Evolutionary conservation across 371 early-diverging fungal species (phyloP).

Genomic region (Actinomortierella ambigua): DNA sequence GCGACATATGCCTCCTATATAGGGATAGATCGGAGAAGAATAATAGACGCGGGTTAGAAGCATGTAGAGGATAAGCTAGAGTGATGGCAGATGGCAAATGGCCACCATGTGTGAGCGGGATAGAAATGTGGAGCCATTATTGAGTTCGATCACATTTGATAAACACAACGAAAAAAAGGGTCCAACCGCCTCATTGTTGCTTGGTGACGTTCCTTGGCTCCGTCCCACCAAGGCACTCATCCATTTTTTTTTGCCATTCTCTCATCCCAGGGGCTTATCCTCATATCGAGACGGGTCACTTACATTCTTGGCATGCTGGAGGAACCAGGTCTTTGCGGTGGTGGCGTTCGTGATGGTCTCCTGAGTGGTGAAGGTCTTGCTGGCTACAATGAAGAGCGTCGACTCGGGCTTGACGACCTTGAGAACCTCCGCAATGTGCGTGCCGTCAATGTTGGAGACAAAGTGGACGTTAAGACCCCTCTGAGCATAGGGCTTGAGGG

Average conservation of each 20-base stretch:
- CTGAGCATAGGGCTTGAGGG: constrained; percentile 89
- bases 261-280: not conserved
- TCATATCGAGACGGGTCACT: constrained; percentile 33
- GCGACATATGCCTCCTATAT: constrained; percentile 80
- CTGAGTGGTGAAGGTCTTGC: constrained; percentile 99
- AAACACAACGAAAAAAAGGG: constrained; percentile 9
- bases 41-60: not conserved
- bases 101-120: too few relatives aligned
- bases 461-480: constrained; percentile 85
- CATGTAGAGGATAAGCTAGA: constrained; percentile 6
- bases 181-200: not conserved
- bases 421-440: constrained; percentile 92
- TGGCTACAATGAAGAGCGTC: constrained; percentile 96
- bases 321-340: constrained; percentile 95
- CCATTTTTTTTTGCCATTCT: too few relatives aligned
- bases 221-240: too few relatives aligned
- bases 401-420: constrained; percentile 89
- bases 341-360: constrained; percentile 98
- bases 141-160: not conserved
- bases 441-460: constrained; percentile 99
- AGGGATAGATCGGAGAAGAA: not conserved
- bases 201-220: too few relatives aligned
- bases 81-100: constrained; percentile 1
- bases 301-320: constrained; percentile 82
- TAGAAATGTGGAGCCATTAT: not conserved